Percentiles rank a stretch among this genome's conserved stretches.
Conservation (phyloP, 108 stramenopile species). For the Fragilariopsis cylindrus region DNA sequence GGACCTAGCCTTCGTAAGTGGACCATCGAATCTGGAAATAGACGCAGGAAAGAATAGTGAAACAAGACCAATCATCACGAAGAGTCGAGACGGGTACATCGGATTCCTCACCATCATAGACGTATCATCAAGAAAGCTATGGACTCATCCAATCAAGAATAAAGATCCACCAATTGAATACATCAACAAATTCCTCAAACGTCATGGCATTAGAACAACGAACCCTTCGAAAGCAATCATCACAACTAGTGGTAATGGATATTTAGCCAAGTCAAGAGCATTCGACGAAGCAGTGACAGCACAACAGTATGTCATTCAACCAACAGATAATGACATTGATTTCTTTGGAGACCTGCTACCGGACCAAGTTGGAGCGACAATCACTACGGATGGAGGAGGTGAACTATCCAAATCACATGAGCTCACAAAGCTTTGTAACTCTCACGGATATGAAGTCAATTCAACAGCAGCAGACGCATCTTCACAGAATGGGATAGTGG, state of each 20-base stretch:
- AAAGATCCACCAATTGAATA: slow-evolving; percentile 13
- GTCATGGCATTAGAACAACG: neutral
- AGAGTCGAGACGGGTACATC: neutral
- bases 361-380: neutral
- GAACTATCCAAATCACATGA: neutral
- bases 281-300: neutral
- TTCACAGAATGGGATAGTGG: slow-evolving; percentile 17
- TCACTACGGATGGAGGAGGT: slow-evolving; percentile 13
- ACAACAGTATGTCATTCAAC: neutral
- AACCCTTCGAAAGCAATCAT: neutral
- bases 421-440: neutral
- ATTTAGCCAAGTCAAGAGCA: neutral
- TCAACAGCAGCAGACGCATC: slow-evolving; percentile 18
- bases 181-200: slow-evolving; percentile 7
- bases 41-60: neutral
- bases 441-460: slow-evolving; percentile 1
- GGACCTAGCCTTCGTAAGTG: slow-evolving; percentile 18
- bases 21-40: slow-evolving; percentile 1
- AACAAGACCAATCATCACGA: neutral
- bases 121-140: neutral
- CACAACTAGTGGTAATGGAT: neutral
- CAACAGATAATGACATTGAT: neutral
- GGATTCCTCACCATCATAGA: slow-evolving; percentile 9
- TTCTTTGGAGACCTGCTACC: neutral
- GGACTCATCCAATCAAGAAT: neutral